Base-by-base conservation (phyloP, 345 rosid species). In the Mangifera indica region DNA sequence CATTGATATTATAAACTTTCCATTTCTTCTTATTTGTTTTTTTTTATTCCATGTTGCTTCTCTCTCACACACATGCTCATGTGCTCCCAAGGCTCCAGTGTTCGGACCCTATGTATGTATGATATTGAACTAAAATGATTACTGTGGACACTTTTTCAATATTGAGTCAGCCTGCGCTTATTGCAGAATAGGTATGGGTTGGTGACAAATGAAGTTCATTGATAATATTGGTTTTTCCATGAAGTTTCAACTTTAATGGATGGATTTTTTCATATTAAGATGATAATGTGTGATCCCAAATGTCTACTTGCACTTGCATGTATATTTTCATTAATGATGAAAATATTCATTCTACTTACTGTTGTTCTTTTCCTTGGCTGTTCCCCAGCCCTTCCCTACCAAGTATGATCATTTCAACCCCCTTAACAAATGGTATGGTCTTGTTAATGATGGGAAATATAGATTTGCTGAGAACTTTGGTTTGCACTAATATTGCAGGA, bases 401-500 rank as follows among this genome's bases (percentile, higher is more conserved):
- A 67, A 2, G 25, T n/a, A 29, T 46, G 57, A 29, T 29, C 26
- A 26, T 7, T 32, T 17, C 22, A 21, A 46, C 45, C 32, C 46
- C 8, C n/a, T n/a, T n/a, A n/a, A n/a, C n/a, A n/a, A n/a, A n/a
- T n/a, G n/a, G n/a, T 70, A 7, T 29, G 48, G 20, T 59, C 32
- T 29, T 61, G 34, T 71, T 69, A 68, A n/a, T 29, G 32, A 21
- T 44, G 46, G 44, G 18, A 61, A 42, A 24, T 54, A 46, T 22
- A 32, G 12, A 49, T 67, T 60, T 42, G 56, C 45, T 67, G 32
- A 67, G 59, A 72, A 66, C 14, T 51, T 74, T 69, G 25, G n/a
- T 73, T 71, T 48, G 14, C 74, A 65, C 69, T 76, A 77, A 65
- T 73, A 76, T 40, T 78, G 78, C 95, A 94, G 98, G 98, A 94